Conservation (phyloP, 768 basidiomycete species). For the Russula vinacea region DNA sequence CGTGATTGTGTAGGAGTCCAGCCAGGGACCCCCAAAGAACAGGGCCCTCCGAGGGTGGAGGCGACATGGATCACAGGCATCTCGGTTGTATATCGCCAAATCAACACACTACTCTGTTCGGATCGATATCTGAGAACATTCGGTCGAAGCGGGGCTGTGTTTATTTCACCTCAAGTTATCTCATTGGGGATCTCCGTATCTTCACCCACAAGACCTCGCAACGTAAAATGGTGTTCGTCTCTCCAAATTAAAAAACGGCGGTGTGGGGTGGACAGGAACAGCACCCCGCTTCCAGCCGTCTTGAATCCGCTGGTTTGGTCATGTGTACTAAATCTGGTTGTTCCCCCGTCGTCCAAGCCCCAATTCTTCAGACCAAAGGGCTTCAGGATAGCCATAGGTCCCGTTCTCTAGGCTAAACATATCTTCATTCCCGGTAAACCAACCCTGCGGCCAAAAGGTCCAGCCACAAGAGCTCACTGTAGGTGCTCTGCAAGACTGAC, state of each 20-base stretch:
- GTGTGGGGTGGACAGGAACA: conserved; percentile 5
- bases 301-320: conserved; percentile 13
- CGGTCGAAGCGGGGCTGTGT: conserved; percentile 14
- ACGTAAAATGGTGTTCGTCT: conserved; percentile 13
- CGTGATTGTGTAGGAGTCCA: neutral
- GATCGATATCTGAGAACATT: conserved; percentile 26
- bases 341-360: neutral
- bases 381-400: neutral
- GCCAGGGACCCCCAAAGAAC: neutral
- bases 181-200: conserved; percentile 23
- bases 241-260: conserved; percentile 18
- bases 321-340: neutral
- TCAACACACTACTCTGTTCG: conserved; percentile 13
- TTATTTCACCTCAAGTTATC: conserved; percentile 14
- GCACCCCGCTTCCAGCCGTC: conserved; percentile 10
- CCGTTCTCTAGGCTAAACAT: neutral
- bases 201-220: conserved; percentile 6
- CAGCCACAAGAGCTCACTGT: neutral
- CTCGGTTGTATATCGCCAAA: conserved; percentile 5
- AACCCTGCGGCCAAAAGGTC: neutral
- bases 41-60: neutral
- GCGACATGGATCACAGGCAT: conserved; percentile 5
- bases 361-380: neutral
- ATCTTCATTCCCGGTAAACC: neutral
- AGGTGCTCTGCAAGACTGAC: neutral